Conservation (phyloP, 352 stramenopile genomes). For the Thalassiosira mediterranea region DNA sequence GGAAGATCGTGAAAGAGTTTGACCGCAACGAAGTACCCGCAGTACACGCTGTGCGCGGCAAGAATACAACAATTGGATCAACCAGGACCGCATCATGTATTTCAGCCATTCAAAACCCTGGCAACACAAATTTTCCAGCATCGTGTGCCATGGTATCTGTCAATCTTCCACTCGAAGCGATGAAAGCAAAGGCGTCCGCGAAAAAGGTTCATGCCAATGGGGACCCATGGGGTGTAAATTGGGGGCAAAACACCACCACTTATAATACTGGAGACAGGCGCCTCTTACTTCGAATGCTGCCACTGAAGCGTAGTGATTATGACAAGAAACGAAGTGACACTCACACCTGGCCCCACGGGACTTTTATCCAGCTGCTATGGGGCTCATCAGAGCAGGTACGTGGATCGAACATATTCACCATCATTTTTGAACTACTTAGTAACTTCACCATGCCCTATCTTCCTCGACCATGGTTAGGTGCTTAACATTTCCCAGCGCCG, state of each 20-base stretch:
- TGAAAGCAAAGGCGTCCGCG: conserved; percentile 14
- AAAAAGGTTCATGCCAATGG: conserved; percentile 15
- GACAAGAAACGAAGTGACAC: conserved; percentile 62
- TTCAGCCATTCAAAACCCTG: conserved; percentile 3
- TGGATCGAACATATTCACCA: no score
- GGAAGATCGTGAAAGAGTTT: conserved; percentile 51
- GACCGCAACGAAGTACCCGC: neutral
- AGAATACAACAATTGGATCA: conserved; percentile 25
- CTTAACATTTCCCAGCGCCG: conserved; percentile 59
- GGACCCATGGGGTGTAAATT: conserved; percentile 43
- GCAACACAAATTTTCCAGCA: conserved; percentile 1
- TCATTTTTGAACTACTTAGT: no score
- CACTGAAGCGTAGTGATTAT: conserved; percentile 35
- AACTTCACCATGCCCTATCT: no score
- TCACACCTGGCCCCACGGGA: conserved; percentile 79
- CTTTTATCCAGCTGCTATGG: conserved; percentile 69
- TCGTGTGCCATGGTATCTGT: conserved; percentile 37
- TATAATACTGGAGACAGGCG: conserved; percentile 47
- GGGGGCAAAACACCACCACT: conserved; percentile 14
- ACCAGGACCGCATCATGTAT: conserved; percentile 38
- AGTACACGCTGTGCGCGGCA: neutral
- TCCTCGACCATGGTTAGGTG: no score
- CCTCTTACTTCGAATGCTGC: conserved; percentile 64
- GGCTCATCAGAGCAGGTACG: no score
- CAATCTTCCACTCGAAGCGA: conserved; percentile 26